These are phyloP conservation scores for Leccinum incarnatum DNA, from an alignment of 768 basidiomycete genomes.

Conservation along the genomic window DNA sequence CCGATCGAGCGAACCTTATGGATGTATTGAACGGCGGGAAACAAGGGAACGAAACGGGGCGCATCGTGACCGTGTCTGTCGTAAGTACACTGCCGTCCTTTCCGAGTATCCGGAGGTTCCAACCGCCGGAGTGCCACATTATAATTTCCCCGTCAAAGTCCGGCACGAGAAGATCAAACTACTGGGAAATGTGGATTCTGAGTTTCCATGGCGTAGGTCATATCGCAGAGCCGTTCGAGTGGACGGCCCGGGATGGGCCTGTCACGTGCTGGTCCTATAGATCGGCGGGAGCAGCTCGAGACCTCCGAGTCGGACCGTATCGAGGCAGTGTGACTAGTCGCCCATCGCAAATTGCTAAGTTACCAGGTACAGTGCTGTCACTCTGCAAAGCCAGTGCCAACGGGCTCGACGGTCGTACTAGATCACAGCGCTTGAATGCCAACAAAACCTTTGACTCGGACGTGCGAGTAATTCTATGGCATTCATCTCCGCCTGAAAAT, in stretches of 20 bases:
- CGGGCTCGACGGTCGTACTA: not conserved
- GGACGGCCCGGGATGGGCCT: not conserved
- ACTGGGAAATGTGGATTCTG: not conserved
- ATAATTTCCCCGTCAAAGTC: conserved; percentile 8
- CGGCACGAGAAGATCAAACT: conserved; percentile 4
- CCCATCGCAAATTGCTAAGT: no score
- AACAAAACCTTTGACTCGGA: not conserved
- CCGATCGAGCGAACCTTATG: no score
- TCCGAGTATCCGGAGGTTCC: conserved; percentile 9
- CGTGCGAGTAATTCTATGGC: not conserved
- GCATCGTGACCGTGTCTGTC: not conserved
- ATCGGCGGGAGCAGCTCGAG: not conserved
- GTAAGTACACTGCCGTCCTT: not conserved
- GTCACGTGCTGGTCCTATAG: no score
- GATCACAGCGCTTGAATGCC: no score
- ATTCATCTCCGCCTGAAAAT: not conserved
- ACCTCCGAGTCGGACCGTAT: no score
- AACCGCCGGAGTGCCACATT: conserved; percentile 13
- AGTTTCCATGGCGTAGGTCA: conserved; percentile 16
- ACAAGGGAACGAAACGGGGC: no score
- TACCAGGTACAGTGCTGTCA: no score
- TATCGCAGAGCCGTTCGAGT: not conserved
- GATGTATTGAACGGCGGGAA: no score
- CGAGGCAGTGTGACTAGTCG: no score
- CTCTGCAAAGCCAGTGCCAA: not conserved